Conservation (phyloP, 306 rosid species). For the Abrus precatorius region DNA sequence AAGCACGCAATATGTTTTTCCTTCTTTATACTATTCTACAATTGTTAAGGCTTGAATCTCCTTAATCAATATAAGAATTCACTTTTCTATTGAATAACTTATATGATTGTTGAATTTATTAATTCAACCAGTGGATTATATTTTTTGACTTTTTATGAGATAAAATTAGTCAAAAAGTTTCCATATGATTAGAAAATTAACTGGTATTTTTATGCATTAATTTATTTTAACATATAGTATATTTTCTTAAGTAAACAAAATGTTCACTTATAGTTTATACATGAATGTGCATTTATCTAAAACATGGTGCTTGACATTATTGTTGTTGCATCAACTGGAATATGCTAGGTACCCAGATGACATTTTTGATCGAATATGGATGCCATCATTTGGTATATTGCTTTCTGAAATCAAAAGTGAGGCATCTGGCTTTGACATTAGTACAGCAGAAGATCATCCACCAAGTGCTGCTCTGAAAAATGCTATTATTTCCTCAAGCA, state of each 20-base stretch:
- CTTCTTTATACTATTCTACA: too few species aligned
- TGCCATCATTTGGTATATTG: background rate
- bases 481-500: conserved; percentile 48
- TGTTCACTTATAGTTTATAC: background rate
- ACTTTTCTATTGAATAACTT: background rate
- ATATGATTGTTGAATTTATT: background rate
- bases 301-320: background rate
- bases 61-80: background rate
- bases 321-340: conserved; percentile 4
- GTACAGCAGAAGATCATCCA: conserved; percentile 57
- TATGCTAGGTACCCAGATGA: conserved; percentile 56
- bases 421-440: conserved; percentile 23
- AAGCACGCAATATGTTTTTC: too few species aligned
- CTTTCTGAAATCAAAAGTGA: conserved; percentile 40
- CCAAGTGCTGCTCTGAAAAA: conserved; percentile 49
- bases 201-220: background rate
- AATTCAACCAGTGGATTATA: background rate
- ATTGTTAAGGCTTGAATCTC: background rate
- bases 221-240: too few species aligned
- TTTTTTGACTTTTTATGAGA: background rate
- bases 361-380: conserved; percentile 58
- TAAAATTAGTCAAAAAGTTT: background rate
- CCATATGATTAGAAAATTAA: background rate
- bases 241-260: background rate
- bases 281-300: conserved; percentile 15